These are phyloP conservation scores for Maudiozyma pseudohumilis DNA, from an alignment of 805 yeast species.

Conservation along the genomic window DNA sequence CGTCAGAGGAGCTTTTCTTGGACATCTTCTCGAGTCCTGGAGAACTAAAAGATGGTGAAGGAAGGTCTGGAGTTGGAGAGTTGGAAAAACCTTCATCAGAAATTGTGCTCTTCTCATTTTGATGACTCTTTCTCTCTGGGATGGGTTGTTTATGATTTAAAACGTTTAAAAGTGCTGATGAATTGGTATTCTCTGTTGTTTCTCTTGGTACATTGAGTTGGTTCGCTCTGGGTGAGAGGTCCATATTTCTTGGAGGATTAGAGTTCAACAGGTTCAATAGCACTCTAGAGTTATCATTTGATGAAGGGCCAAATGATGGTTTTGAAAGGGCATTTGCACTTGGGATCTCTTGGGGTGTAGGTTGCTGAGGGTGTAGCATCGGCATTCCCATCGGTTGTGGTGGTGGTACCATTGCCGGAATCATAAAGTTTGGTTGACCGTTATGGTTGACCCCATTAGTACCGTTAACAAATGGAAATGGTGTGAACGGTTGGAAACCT, in stretches of 20 bases:
- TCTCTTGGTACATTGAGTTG: background rate
- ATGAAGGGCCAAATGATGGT: slow-evolving; percentile 27
- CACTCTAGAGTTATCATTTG: slow-evolving; percentile 8
- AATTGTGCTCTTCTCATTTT: slow-evolving; percentile 1
- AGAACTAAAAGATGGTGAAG: slow-evolving; percentile 3
- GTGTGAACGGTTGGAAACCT: slow-evolving; percentile 26
- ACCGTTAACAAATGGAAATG: slow-evolving; percentile 24
- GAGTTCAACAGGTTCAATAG: slow-evolving; percentile 32
- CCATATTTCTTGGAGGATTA: slow-evolving; percentile 1
- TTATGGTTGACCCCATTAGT: slow-evolving; percentile 5
- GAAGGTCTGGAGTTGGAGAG: background rate
- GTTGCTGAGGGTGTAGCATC: slow-evolving; percentile 8
- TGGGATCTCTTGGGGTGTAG: slow-evolving; percentile 25
- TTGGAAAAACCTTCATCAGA: background rate
- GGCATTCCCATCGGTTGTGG: slow-evolving; percentile 4
- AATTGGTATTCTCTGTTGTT: slow-evolving; percentile 4
- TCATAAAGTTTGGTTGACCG: background rate
- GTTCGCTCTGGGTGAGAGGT: background rate
- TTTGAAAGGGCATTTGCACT: slow-evolving; percentile 32
- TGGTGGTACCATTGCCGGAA: slow-evolving; percentile 5
- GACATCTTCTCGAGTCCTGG: background rate
- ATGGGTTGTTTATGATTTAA: slow-evolving; percentile 6
- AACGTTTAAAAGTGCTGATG: slow-evolving; percentile 13
- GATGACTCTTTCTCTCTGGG: background rate
- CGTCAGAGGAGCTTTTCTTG: background rate